Conservation (phyloP, 1,284 basidiomycete genomes). For the Termitomyces sp. region DNA sequence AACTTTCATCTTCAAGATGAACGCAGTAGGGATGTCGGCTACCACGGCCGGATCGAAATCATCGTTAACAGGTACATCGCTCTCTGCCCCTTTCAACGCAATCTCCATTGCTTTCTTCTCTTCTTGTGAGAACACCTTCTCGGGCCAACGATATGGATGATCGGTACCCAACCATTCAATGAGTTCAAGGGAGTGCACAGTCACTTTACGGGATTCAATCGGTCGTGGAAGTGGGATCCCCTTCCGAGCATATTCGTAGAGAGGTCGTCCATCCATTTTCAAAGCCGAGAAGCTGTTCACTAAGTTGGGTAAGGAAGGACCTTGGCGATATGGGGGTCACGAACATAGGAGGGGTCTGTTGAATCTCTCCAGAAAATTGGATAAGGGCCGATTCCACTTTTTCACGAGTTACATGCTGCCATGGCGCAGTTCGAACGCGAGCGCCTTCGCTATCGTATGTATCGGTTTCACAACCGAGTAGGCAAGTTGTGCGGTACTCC, state of each 20-base stretch:
- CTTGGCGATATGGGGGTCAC: constrained; percentile 24
- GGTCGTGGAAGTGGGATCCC: constrained; percentile 88
- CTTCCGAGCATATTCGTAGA: constrained; percentile 95
- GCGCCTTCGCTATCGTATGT: constrained; percentile 90
- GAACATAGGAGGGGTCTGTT: constrained; percentile 89
- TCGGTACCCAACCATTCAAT: constrained; percentile 63
- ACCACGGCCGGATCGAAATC: constrained; percentile 29
- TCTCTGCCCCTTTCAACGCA: constrained; percentile 48
- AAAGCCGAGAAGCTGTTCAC: constrained; percentile 85
- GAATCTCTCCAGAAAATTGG: constrained; percentile 84
- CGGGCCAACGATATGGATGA: constrained; percentile 70
- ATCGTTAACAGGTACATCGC: constrained; percentile 30
- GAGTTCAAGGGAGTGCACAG: constrained; percentile 76
- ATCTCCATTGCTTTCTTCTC: constrained; percentile 68
- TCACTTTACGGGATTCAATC: constrained; percentile 84
- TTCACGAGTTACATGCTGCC: constrained; percentile 81
- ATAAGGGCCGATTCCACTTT: constrained; percentile 67
- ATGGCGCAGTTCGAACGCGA: constrained; percentile 71
- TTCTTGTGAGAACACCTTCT: constrained; percentile 60
- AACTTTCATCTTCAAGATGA: constrained; percentile 86
- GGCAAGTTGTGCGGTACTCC: constrained; percentile 89
- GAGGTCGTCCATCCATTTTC: constrained; percentile 95
- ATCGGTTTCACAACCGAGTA: constrained; percentile 93
- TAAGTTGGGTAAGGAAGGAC: constrained; percentile 11
- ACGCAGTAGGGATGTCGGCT: constrained; percentile 63